phyloP scores from a whole-genome alignment of 2,329 filamentous ascomycete species.

The Exophiala calicioides region DNA sequence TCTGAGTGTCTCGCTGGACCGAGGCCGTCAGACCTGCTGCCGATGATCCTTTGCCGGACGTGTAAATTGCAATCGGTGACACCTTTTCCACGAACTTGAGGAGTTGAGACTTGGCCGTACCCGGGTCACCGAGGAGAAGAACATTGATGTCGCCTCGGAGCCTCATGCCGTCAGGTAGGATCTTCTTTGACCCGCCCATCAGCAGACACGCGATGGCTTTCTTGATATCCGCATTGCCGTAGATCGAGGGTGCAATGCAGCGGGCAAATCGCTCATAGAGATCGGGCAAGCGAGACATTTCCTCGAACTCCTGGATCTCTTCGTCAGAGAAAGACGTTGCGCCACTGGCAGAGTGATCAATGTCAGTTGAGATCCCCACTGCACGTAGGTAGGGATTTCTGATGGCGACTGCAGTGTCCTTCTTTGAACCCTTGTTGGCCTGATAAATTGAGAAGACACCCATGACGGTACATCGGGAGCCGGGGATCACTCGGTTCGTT shows the following conservation, averaged over 20 bases:
- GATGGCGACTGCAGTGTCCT: conserved; percentile 84
- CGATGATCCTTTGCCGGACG: conserved; percentile 95
- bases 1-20: conserved; percentile 87
- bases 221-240: conserved; percentile 94
- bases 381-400: conserved; percentile 92
- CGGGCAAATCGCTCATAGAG: conserved; percentile 88
- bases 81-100: conserved; percentile 97
- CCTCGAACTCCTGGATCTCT: conserved; percentile 93
- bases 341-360: conserved; percentile 86
- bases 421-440: conserved; percentile 75
- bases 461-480: conserved; percentile 91
- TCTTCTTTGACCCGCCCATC: conserved; percentile 95
- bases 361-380: conserved; percentile 85
- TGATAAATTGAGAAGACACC: conserved; percentile 98
- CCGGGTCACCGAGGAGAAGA: conserved; percentile 90
- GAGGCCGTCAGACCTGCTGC: conserved; percentile 96
- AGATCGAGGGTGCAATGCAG: conserved; percentile 96
- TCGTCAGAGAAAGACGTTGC: conserved; percentile 84
- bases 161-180: conserved; percentile 95
- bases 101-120: conserved; percentile 96
- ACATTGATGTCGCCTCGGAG: conserved; percentile 98
- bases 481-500: conserved; percentile 92
- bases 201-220: conserved; percentile 94
- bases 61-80: conserved; percentile 96
- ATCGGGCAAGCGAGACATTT: conserved; percentile 86